A percentile compares a stretch with the other conserved stretches of the same genome.
Conservation (phyloP, 441 rosid species). For the Pelargonium fulgidum region DNA sequence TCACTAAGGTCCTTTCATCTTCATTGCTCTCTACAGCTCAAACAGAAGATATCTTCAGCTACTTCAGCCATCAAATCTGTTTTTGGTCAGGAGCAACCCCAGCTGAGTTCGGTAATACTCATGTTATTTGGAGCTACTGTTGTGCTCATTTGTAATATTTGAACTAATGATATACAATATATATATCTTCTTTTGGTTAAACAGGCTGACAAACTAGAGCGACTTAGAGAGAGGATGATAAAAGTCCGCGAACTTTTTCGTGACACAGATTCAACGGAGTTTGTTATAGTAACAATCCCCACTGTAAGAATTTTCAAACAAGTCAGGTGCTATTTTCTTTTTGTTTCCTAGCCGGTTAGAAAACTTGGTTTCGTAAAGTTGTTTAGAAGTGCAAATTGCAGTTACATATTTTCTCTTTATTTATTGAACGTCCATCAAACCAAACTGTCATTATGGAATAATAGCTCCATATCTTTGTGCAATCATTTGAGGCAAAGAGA, state of each 20-base stretch:
- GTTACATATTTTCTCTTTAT: background rate
- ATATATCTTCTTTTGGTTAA: slow-evolving; percentile 16
- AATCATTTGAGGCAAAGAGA: background rate
- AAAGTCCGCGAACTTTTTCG: slow-evolving; percentile 64
- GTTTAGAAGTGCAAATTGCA: background rate
- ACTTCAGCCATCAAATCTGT: slow-evolving; percentile 65
- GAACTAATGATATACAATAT: slow-evolving; percentile 7
- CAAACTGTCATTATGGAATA: background rate
- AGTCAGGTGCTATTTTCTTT: background rate
- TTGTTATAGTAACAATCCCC: slow-evolving; percentile 74
- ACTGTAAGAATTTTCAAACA: slow-evolving; percentile 36
- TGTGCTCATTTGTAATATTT: background rate
- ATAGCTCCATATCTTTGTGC: background rate
- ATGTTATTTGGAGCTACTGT: slow-evolving; percentile 13
- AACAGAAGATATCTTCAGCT: slow-evolving; percentile 76
- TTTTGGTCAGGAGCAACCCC: slow-evolving; percentile 47
- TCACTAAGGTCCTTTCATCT: slow-evolving; percentile 2
- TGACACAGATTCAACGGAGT: slow-evolving; percentile 49
- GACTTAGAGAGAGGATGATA: slow-evolving; percentile 54
- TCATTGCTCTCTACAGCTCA: slow-evolving; percentile 48
- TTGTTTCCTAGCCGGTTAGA: background rate
- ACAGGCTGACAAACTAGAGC: slow-evolving; percentile 54
- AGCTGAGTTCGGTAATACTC: slow-evolving; percentile 40
- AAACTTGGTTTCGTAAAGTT: background rate
- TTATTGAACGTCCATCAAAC: background rate